Percentiles rank a stretch among this genome's conserved stretches.
These are phyloP conservation scores for Ogataea allantospora DNA, from an alignment of 805 yeast genomes.

Conservation along the genomic window DNA sequence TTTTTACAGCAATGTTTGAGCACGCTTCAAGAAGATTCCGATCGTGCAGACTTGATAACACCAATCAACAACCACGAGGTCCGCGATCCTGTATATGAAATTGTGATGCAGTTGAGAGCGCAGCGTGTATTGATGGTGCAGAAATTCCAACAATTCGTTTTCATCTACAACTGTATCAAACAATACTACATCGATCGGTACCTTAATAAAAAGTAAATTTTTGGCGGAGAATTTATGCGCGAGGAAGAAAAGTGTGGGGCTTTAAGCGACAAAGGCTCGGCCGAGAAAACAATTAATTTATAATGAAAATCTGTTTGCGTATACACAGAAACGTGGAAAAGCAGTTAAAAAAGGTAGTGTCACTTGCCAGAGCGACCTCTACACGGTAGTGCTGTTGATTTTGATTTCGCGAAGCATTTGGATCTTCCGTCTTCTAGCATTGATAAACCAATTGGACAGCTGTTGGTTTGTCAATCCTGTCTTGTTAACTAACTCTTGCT, in stretches of 20 bases:
- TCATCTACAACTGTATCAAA: constrained; percentile 42
- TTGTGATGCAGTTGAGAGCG: constrained; percentile 44
- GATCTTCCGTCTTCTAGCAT: constrained; percentile 59
- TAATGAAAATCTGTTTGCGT: background rate
- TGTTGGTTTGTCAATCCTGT: constrained; percentile 61
- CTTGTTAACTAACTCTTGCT: constrained; percentile 49
- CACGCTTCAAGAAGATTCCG: constrained; percentile 3
- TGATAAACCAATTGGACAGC: constrained; percentile 60
- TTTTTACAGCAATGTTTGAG: constrained; percentile 25
- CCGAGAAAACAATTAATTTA: too few species aligned
- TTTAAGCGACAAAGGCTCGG: background rate
- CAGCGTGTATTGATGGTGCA: constrained; percentile 58
- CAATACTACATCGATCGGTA: constrained; percentile 18
- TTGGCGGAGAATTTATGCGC: background rate
- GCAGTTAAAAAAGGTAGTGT: background rate
- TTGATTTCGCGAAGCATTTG: constrained; percentile 44
- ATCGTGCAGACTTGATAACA: constrained; percentile 20
- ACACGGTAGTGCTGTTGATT: constrained; percentile 25
- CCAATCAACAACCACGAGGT: constrained; percentile 21
- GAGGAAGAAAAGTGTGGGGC: background rate
- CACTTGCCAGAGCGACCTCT: constrained; percentile 1
- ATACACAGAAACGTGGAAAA: constrained; percentile 1
- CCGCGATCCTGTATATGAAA: constrained; percentile 42
- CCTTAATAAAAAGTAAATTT: constrained; percentile 7
- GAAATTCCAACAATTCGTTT: constrained; percentile 47